These are phyloP conservation scores for Mikania micrantha DNA, from an alignment of 129 eudicot genomes.

Conservation along the genomic window DNA sequence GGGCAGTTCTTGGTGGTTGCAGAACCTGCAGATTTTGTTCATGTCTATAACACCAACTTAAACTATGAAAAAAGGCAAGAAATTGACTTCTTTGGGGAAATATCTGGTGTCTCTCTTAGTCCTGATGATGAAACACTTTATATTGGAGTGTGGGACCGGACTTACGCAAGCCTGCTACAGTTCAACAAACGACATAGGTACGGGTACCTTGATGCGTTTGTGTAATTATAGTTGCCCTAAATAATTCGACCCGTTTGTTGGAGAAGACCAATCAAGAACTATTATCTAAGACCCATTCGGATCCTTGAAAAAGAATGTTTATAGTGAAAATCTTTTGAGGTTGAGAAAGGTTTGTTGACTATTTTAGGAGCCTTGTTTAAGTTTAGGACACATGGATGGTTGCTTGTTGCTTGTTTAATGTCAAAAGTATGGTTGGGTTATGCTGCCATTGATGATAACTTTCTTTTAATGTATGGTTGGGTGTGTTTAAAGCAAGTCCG, in stretches of 20 bases:
- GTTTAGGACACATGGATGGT: constrained; percentile 11
- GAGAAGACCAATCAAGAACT: constrained; percentile 1
- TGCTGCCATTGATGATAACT: constrained; percentile 1
- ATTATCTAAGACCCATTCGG: not conserved
- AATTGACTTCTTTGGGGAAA: constrained; percentile 86
- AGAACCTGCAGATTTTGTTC: constrained; percentile 91
- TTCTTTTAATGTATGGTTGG: not conserved
- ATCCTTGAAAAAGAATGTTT: constrained; percentile 7
- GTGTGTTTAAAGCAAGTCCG: not conserved
- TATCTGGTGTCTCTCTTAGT: constrained; percentile 71
- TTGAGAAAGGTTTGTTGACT: constrained; percentile 23
- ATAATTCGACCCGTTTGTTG: constrained; percentile 11
- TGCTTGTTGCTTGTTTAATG: constrained; percentile 14
- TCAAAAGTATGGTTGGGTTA: not conserved
- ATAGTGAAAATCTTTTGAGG: constrained; percentile 21
- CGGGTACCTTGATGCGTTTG: constrained; percentile 49
- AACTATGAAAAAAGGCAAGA: constrained; percentile 55
- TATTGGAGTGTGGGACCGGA: constrained; percentile 83
- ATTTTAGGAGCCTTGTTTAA: constrained; percentile 14
- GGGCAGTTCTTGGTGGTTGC: constrained; percentile 72
- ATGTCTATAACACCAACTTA: constrained; percentile 40
- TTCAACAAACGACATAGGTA: constrained; percentile 38
- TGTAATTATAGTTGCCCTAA: constrained; percentile 15
- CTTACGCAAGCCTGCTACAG: constrained; percentile 77
- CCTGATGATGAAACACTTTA: constrained; percentile 69